These are phyloP conservation scores for Auxenochlorella pyrenoidosa DNA, from an alignment of 139 green algal genomes.

Conservation along the genomic window DNA sequence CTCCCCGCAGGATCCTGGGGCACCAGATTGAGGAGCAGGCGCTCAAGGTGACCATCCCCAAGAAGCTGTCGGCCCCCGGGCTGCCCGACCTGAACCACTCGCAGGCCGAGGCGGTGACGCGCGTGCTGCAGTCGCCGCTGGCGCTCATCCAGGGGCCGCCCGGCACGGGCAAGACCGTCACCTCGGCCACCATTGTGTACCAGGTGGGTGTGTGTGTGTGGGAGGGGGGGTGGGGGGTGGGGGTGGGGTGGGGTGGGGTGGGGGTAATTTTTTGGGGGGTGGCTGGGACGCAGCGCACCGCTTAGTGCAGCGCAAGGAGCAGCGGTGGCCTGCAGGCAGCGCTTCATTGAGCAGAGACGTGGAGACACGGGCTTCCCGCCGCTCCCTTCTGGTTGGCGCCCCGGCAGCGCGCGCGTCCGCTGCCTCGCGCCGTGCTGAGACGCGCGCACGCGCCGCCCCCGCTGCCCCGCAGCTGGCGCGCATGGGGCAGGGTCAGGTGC, in stretches of 20 bases:
- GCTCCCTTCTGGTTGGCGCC: no score
- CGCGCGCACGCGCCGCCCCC: neutral
- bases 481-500: slow-evolving; percentile 79
- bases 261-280: no score
- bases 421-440: neutral
- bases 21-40: slow-evolving; percentile 76
- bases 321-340: no score
- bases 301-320: no score
- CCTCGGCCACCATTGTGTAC: slow-evolving; percentile 95
- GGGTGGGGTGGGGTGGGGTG: no score
- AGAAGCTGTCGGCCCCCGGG: slow-evolving; percentile 76
- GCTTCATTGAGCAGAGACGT: no score
- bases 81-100: slow-evolving; percentile 97
- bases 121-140: slow-evolving; percentile 85
- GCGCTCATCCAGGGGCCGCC: slow-evolving; percentile 91
- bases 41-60: slow-evolving; percentile 61
- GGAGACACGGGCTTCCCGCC: no score
- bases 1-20: slow-evolving; percentile 73
- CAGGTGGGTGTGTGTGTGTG: slow-evolving; percentile 65
- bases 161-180: slow-evolving; percentile 99
- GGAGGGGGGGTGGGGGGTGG: no score
- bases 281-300: no score
- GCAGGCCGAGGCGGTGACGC: slow-evolving; percentile 79
- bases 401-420: neutral
- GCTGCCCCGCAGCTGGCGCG: slow-evolving; percentile 46